A percentile compares a stretch with the other conserved stretches of the same genome.
Conservation (phyloP, 139 green algal species). For the Micromonas commoda region DNA sequence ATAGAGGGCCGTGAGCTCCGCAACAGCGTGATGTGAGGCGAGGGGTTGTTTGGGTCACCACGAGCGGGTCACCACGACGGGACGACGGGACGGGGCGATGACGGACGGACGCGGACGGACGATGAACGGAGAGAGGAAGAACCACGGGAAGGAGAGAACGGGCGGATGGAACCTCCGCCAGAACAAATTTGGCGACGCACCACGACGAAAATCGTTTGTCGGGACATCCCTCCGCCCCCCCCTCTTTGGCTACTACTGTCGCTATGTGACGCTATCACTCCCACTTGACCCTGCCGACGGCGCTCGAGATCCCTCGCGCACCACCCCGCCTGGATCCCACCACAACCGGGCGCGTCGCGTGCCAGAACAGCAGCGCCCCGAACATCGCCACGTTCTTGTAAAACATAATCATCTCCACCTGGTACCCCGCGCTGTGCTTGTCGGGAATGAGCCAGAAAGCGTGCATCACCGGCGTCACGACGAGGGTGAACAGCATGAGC, state of each 20-base stretch:
- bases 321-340: neutral
- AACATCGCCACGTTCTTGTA: conserved; percentile 1
- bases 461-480: conserved; percentile 23
- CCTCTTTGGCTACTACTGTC: neutral
- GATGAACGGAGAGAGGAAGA: neutral
- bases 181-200: no score
- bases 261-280: neutral
- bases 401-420: conserved; percentile 10
- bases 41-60: no score
- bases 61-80: no score
- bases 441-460: neutral
- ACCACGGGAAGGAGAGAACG: neutral
- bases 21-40: no score
- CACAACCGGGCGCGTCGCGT: neutral
- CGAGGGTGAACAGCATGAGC: neutral
- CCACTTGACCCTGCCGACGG: no score
- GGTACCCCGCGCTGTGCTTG: neutral
- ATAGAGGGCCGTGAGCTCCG: no score
- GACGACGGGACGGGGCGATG: neutral
- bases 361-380: neutral
- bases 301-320: no score
- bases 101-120: neutral
- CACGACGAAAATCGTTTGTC: neutral
- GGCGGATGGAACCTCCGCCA: no score
- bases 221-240: neutral